A percentile compares a stretch with the other conserved stretches of the same genome.
These are phyloP conservation scores for Fusarium setosum DNA, from an alignment of 2,329 filamentous ascomycete species.

Conservation along the genomic window DNA sequence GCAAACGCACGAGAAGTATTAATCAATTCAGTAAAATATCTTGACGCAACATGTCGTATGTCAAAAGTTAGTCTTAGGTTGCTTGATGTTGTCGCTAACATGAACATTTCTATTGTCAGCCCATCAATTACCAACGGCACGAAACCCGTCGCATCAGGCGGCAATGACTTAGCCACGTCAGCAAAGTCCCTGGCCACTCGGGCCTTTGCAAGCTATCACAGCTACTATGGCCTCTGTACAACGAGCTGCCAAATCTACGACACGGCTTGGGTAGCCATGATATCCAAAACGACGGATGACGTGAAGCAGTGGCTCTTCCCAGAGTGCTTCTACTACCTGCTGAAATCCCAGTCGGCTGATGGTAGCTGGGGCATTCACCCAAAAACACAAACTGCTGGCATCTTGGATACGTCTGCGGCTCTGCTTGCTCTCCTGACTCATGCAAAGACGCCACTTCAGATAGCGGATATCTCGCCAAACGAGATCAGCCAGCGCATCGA, in stretches of 20 bases:
- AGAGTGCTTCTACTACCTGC: background rate
- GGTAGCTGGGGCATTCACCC: background rate
- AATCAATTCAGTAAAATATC: background rate
- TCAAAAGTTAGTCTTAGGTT: background rate
- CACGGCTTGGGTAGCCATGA: conserved; percentile 10
- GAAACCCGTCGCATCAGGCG: background rate
- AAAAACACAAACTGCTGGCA: background rate
- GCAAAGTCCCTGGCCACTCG: background rate
- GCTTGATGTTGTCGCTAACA: background rate
- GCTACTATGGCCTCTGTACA: background rate
- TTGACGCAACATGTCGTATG: background rate
- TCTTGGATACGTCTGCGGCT: background rate
- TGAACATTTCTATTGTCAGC: background rate
- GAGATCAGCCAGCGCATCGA: background rate
- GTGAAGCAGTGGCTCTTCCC: background rate
- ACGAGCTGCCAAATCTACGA: conserved; percentile 3
- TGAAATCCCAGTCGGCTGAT: background rate
- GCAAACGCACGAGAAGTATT: background rate
- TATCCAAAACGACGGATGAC: background rate
- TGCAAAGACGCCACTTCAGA: background rate
- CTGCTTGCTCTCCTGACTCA: background rate
- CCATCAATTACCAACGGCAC: background rate
- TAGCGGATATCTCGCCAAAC: background rate
- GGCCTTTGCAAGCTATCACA: background rate
- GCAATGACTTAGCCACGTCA: background rate